A percentile compares a stretch with the other conserved stretches of the same genome.
Conservation (phyloP, 2,329 filamentous ascomycete genomes). For the Dichotomopilus funicola region DNA sequence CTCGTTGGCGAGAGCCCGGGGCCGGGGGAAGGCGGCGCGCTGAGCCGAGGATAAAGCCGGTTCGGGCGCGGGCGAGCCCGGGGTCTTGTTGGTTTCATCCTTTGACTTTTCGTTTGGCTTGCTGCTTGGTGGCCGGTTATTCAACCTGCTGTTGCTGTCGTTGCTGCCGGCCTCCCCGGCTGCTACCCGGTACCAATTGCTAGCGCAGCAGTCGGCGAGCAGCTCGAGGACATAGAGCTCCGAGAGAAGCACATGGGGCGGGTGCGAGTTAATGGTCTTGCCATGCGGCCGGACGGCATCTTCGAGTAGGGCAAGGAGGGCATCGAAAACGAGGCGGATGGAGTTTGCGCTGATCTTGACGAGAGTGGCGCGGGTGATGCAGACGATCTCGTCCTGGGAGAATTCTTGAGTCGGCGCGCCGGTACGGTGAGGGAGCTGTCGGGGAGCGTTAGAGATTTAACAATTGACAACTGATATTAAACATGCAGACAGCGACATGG, state of each 20-base stretch:
- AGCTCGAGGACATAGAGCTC: conserved; percentile 59
- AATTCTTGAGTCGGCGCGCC: conserved; percentile 51
- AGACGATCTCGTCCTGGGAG: conserved; percentile 53
- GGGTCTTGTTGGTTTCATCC: conserved; percentile 6
- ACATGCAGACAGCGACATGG: neutral
- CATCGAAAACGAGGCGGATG: conserved; percentile 49
- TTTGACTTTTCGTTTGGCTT: neutral
- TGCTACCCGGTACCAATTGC: conserved; percentile 45
- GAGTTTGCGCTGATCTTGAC: conserved; percentile 52
- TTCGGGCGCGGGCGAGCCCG: conserved; percentile 15
- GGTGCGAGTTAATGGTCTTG: conserved; percentile 45
- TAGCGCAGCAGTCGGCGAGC: conserved; percentile 58
- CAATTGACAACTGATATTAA: neutral
- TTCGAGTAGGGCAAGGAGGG: conserved; percentile 52
- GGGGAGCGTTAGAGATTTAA: conserved; percentile 6
- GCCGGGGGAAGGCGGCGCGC: conserved; percentile 26
- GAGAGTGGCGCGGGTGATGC: conserved; percentile 55
- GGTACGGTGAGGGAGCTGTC: conserved; percentile 57
- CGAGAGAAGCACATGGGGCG: conserved; percentile 54
- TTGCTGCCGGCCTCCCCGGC: too few relatives aligned
- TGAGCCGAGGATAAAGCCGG: conserved; percentile 15
- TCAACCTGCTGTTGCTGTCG: too few relatives aligned
- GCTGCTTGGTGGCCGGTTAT: too few relatives aligned
- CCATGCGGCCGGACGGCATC: conserved; percentile 49
- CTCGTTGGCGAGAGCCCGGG: conserved; percentile 40